Conservation (phyloP, 306 rosid genomes). For the Dryas octopetala region DNA sequence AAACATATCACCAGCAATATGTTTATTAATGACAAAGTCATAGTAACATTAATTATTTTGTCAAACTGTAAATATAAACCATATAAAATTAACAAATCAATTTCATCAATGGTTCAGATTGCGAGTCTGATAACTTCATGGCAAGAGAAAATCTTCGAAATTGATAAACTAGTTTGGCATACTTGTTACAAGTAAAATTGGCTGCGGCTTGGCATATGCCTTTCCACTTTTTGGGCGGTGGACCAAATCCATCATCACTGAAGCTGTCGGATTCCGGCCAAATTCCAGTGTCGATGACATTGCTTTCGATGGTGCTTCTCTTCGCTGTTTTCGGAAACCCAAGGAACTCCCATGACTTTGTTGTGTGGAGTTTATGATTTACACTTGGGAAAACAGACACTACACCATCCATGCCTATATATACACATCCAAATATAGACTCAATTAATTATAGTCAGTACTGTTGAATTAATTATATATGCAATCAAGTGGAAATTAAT, state of each 20-base stretch:
- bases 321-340: conserved; percentile 32
- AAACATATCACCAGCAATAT: too few relatives aligned
- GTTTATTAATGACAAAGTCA: too few relatives aligned
- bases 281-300: conserved; percentile 47
- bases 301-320: conserved; percentile 28
- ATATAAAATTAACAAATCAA: too few relatives aligned
- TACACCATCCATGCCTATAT: conserved; percentile 40
- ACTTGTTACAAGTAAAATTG: conserved; percentile 52
- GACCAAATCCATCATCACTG: conserved; percentile 38
- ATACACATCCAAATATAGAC: neutral
- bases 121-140: too few relatives aligned
- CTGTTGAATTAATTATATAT: neutral
- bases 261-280: too few relatives aligned
- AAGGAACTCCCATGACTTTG: conserved; percentile 63
- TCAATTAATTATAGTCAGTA: neutral
- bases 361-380: conserved; percentile 40
- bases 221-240: conserved; percentile 58
- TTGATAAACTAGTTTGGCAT: neutral
- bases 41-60: too few relatives aligned
- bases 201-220: conserved; percentile 37
- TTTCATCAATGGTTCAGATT: too few relatives aligned
- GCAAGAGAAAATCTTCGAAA: too few relatives aligned
- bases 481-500: neutral
- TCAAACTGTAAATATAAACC: too few relatives aligned
- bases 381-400: conserved; percentile 49